Base-by-base conservation (phyloP, 2,329 filamentous ascomycete species). In the Ceratocystis papillata region DNA sequence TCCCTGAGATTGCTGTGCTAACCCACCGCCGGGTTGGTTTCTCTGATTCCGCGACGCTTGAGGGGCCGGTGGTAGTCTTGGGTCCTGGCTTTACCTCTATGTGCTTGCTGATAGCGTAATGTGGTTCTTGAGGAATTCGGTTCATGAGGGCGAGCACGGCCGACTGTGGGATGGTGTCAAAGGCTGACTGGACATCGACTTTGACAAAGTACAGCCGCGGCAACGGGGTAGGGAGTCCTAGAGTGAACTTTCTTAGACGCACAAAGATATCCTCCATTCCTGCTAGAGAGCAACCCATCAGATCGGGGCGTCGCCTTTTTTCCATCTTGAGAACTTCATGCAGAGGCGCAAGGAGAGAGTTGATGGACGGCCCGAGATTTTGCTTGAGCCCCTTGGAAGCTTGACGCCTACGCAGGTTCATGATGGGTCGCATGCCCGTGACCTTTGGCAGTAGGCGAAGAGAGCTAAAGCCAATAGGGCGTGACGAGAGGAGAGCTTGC, bases 151-250 rank as follows among this genome's bases (percentile, higher is more conserved):
- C 73, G 44, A 96, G 72, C 20, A 97, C 78, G 0, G 84, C 83
- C 30, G 81, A 76, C 73, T 97, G 94, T 0, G 94, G 94, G 57
- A 99, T 96, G 0, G 89, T 96, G 74, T 99, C 94, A 73, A 96
- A 99, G 71, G 93, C 96, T 1, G 90, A 85, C 73, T 89, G 84
- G 22, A 99, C 92, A 72, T 99, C 94, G 12, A 96, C 79, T 73
- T 99, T 99, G 68, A 87, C 92, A 75, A 97, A 96, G 75, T 89
- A 97, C 1, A 96, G 76, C 3, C 75, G 78, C 5, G 67, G 67
- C 1, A 96, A 76, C 15, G 60, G 59, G 20, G 17, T 25, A 5
- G 53, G 41, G 28, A 88, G 73, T 0, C 70, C 74, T 1, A 75
- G 71, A 69, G 87, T 87, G 77, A 96, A 97, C 0, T 70, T 71